Base-by-base conservation (phyloP, 495 filamentous ascomycete genomes). In the Penicillium cinerascens region DNA sequence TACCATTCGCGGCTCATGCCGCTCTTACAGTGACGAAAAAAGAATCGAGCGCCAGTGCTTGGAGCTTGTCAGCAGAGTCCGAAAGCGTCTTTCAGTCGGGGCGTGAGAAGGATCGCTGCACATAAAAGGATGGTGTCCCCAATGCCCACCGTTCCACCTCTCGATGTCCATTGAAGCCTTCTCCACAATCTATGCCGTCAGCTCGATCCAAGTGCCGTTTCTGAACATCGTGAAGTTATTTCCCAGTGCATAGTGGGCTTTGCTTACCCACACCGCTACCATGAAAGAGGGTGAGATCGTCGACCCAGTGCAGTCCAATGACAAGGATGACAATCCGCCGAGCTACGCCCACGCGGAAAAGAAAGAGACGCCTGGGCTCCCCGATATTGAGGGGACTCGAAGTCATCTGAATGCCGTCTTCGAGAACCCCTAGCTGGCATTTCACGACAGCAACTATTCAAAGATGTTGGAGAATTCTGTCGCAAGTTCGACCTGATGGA, bases 361-460 rank as follows among this genome's bases (percentile, higher is more conserved):
- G 29, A 43, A 38, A 21, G 23, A 18, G 6, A 38, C n/a, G n/a
- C n/a, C 27, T 17, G 21, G 4, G n/a, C 47, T 35, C 2, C 38
- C 49, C 20, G 65, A 67, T 18, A n/a, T 69, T 4, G 65, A 69
- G 26, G 46, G 44, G 42, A 54, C 17, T 49, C 46, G 2, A 55
- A 57, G n/a, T 17, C 41, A 61, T 13, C 52, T 72, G 18, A 71
- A 60, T 56, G 65, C 67, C 7, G 50, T 74, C 21, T 72, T 76
- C 23, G 65, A 75, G 51, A 83, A 82, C 37, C 81, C 81, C 59
- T 84, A 3, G 71, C 73, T 7, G 74, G 72, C 6, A 65, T 83
- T 26, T 59, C 78, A 17, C 66, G 71, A 4, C 72, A 78, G 6
- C 54, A 74, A 42, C 71, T 83, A 5, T 51, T 81, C 43, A 36